Conservation (phyloP, 441 rosid species). For the Erysimum pusillum region DNA sequence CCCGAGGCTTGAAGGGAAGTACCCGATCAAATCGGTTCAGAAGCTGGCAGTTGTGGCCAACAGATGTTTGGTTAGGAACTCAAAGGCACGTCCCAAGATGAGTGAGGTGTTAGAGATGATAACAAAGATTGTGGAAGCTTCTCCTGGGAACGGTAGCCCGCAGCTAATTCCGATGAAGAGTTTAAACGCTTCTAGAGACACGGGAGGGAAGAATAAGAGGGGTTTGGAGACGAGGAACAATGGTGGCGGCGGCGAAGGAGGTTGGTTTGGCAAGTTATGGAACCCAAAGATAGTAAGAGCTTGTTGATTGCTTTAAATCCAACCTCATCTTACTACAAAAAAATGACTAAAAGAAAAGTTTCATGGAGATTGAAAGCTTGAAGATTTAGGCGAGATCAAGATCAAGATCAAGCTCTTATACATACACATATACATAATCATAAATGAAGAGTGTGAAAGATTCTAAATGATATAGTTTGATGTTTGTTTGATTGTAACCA, state of each 20-base stretch:
- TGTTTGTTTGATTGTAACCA: conserved; percentile 25
- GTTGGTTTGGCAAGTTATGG: conserved; percentile 59
- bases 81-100: conserved; percentile 91
- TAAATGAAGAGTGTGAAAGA: conserved; percentile 24
- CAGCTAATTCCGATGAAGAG: conserved; percentile 55
- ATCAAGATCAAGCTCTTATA: conserved; percentile 12
- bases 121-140: conserved; percentile 57
- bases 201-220: conserved; percentile 50
- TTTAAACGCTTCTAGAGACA: conserved; percentile 42
- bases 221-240: conserved; percentile 44
- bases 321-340: conserved; percentile 16
- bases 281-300: conserved; percentile 54
- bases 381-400: conserved; percentile 29
- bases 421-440: background rate
- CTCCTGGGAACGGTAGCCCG: conserved; percentile 49
- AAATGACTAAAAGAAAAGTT: conserved; percentile 20
- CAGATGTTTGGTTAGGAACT: conserved; percentile 72
- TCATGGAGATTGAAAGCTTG: conserved; percentile 26
- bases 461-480: conserved; percentile 21
- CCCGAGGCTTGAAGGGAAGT: conserved; percentile 74
- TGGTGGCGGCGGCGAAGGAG: conserved; percentile 50
- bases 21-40: conserved; percentile 59
- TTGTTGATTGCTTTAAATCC: conserved; percentile 46
- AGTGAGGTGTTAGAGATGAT: conserved; percentile 89
- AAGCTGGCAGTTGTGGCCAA: conserved; percentile 80